Conservation (phyloP, 345 rosid species). For the Gynandropsis gynandra region DNA sequence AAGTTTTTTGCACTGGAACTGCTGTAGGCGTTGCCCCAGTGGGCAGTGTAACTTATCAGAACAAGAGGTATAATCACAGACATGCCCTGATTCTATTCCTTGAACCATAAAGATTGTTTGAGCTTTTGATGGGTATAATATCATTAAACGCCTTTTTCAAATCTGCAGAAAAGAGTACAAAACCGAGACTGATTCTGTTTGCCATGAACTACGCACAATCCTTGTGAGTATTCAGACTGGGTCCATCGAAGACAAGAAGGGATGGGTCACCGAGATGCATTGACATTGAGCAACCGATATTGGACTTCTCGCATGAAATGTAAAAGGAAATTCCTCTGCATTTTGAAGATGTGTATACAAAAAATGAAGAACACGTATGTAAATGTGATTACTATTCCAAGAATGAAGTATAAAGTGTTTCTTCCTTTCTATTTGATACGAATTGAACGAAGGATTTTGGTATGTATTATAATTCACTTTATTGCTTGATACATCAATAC, state of each 20-base stretch:
- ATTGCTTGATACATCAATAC: too few relatives aligned
- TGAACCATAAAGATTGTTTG: not conserved
- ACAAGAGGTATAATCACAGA: slow-evolving; percentile 29
- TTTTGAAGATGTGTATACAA: slow-evolving; percentile 10
- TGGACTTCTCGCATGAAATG: not conserved
- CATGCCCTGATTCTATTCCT: not conserved
- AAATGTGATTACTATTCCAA: not conserved
- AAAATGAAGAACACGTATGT: slow-evolving; percentile 6
- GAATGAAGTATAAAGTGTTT: too few relatives aligned
- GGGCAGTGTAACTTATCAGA: slow-evolving; percentile 34
- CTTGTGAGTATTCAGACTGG: slow-evolving; percentile 77
- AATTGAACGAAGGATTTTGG: too few relatives aligned
- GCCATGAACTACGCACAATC: slow-evolving; percentile 40
- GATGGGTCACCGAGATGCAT: slow-evolving; percentile 53
- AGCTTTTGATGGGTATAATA: slow-evolving; percentile 2
- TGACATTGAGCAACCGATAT: slow-evolving; percentile 24
- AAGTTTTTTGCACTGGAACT: slow-evolving; percentile 54
- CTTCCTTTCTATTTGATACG: too few relatives aligned
- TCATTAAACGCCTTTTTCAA: not conserved
- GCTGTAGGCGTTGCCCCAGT: slow-evolving; percentile 51
- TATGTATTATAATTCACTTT: too few relatives aligned
- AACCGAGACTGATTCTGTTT: slow-evolving; percentile 34
- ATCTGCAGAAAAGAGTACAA: slow-evolving; percentile 53
- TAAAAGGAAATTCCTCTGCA: not conserved
- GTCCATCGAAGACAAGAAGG: slow-evolving; percentile 52